Evolutionary conservation across 2,329 filamentous ascomycete genomes (phyloP).

Genomic region (Chaetothyriales sp.): DNA sequence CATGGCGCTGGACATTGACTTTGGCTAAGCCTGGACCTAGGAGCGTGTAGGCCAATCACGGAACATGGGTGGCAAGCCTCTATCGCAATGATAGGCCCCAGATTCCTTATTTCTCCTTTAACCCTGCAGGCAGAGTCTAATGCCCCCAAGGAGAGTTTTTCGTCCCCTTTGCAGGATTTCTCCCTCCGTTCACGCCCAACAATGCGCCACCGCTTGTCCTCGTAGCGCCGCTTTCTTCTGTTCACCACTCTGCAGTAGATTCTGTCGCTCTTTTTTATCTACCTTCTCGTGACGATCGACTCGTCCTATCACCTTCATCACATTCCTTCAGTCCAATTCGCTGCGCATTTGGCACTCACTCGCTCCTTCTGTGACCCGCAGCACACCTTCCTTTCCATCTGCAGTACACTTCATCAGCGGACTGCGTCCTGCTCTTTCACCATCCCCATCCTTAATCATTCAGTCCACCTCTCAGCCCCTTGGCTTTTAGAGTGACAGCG

Average conservation of each 20-base stretch:
- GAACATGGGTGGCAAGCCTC: no score
- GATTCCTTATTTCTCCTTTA: neutral
- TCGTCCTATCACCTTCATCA: slow-evolving; percentile 8
- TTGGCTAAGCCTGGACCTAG: neutral
- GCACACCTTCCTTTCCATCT: slow-evolving; percentile 2
- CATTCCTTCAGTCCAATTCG: slow-evolving; percentile 6
- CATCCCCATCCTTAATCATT: slow-evolving; percentile 2
- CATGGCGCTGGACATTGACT: neutral
- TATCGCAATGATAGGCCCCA: neutral
- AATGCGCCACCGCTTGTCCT: neutral
- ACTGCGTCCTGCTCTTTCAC: slow-evolving; percentile 10
- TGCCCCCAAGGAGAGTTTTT: neutral
- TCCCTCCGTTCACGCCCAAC: neutral
- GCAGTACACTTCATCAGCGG: slow-evolving; percentile 1
- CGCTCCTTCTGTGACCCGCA: slow-evolving; percentile 2
- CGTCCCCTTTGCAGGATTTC: neutral
- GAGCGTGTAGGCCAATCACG: neutral
- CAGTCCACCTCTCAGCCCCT: slow-evolving; percentile 2
- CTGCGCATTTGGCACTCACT: slow-evolving; percentile 6
- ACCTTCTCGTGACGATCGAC: slow-evolving; percentile 13
- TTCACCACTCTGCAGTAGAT: neutral
- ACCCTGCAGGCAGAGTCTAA: neutral
- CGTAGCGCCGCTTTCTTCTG: neutral
- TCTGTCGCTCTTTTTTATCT: slow-evolving; percentile 1
- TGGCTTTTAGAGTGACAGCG: no score